Evolutionary conservation across 768 basidiomycete species (phyloP), one percentile per base, ranked within the genome.

Genomic region (Neoboletus brunneissimus): DNA sequence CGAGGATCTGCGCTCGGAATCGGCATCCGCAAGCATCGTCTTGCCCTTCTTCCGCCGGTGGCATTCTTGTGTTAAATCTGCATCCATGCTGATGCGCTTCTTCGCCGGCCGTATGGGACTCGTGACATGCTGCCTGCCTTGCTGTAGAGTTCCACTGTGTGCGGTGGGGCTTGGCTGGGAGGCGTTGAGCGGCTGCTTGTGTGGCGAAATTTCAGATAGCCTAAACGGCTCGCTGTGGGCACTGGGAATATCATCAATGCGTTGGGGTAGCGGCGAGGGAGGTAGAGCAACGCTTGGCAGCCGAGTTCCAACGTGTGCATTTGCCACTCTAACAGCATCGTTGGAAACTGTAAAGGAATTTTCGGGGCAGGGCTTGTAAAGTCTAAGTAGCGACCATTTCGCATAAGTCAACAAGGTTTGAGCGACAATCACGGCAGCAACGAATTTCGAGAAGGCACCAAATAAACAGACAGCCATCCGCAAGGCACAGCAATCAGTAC

Each of bases 201-300:
- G 57, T 57, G 81, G 81, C 7, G 83, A 84, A 61, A 83, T 71
- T 63, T 83, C 79, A 40, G 81, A 82, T 58, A 81, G 44, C 46
- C 79, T 80, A 40, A 83, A 64, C 32, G 70, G 72, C 25, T 53
- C 53, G 34, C 54, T 45, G 34, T 51, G 40, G 12, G 31, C 18
- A 29, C 34, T 23, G 11, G 55, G 11, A 27, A 22, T 54, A 31
- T 50, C 44, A 40, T 46, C 32, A 20, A 49, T 56, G 7, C 25
- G 16, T 49, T 45, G 48, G 32, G 44, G 51, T 52, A 43, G 38
- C 15, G 44, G 46, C 18, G 40, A 45, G 18, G 47, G 54, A 15
- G 51, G 40, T 18, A 5, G 29, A 45, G 43, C 43, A 49, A 11
- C 25, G 41, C 49, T 44, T 10, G 43, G 47, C 51, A 46, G 46